These are phyloP conservation scores for Xanthoconium separans DNA, from an alignment of 1,284 basidiomycete species.

Conservation along the genomic window DNA sequence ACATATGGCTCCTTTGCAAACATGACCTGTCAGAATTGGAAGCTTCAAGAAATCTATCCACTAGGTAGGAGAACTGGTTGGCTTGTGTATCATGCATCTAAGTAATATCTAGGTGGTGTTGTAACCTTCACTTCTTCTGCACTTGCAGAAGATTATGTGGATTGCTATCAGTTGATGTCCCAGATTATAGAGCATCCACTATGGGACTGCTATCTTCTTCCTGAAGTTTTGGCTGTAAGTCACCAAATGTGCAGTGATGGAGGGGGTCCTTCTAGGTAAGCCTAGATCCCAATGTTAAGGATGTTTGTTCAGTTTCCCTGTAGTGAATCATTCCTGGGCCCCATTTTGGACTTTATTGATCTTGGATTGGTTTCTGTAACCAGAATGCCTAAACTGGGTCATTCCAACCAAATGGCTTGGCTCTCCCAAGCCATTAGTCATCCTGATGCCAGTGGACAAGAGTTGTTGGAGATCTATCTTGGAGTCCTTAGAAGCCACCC, in stretches of 20 bases:
- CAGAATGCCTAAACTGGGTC: constrained; percentile 16
- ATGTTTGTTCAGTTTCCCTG: background rate
- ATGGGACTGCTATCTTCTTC: constrained; percentile 64
- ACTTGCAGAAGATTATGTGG: constrained; percentile 50
- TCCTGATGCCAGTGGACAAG: constrained; percentile 1
- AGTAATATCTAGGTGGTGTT: constrained; percentile 52
- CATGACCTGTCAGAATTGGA: constrained; percentile 52
- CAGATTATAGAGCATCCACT: constrained; percentile 56
- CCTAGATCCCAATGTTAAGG: constrained; percentile 7
- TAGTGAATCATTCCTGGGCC: constrained; percentile 20
- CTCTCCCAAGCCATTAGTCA: constrained; percentile 18
- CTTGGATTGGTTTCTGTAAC: constrained; percentile 23
- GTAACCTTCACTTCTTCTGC: constrained; percentile 63
- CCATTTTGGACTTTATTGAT: constrained; percentile 24
- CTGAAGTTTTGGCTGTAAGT: constrained; percentile 54
- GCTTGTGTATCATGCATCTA: constrained; percentile 5
- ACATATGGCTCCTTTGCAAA: constrained; percentile 62
- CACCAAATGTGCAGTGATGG: constrained; percentile 27
- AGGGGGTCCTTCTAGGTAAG: constrained; percentile 27
- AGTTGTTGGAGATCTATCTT: constrained; percentile 20
- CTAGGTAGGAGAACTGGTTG: constrained; percentile 43
- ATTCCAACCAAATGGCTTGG: constrained; percentile 16
- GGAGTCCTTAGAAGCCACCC: constrained; percentile 10
- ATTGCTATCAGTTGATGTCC: constrained; percentile 44
- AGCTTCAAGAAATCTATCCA: constrained; percentile 60